phyloP scores from a whole-genome alignment of 2,329 filamentous ascomycete genomes.

The Aspergillus novoparasiticus region DNA sequence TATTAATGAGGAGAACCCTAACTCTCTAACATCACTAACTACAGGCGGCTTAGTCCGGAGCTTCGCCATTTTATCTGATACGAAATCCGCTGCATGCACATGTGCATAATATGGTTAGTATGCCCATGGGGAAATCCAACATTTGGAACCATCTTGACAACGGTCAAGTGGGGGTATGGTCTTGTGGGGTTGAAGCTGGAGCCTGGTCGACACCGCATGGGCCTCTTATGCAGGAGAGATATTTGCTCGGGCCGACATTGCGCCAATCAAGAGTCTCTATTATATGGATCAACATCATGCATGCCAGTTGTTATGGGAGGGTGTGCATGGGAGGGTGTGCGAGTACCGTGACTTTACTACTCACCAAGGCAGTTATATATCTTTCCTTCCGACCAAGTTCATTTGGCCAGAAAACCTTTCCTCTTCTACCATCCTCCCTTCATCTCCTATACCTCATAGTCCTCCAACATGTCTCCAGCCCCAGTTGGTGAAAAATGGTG shows the following conservation, averaged over 20 bases:
- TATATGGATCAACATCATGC: constrained; percentile 3
- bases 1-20: neutral
- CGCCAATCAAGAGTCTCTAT: constrained; percentile 15
- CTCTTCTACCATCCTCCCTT: neutral
- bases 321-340: neutral
- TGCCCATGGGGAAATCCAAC: neutral
- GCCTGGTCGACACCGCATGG: neutral
- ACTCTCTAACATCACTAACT: neutral
- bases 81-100: neutral
- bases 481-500: constrained; percentile 32
- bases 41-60: neutral
- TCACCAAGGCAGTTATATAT: neutral
- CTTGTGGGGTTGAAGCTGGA: neutral
- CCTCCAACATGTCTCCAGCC: constrained; percentile 12
- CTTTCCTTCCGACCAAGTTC: neutral
- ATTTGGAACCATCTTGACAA: neutral
- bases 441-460: neutral
- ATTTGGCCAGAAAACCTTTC: neutral
- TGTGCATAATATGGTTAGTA: neutral
- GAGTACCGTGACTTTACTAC: neutral
- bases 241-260: constrained; percentile 19
- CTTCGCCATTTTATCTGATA: neutral
- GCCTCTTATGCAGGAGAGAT: neutral
- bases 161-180: neutral
- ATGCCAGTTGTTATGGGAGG: neutral